Evolutionary conservation across 129 eudicot genomes (phyloP).

Genomic region (carrot (Daucus carota)): DNA sequence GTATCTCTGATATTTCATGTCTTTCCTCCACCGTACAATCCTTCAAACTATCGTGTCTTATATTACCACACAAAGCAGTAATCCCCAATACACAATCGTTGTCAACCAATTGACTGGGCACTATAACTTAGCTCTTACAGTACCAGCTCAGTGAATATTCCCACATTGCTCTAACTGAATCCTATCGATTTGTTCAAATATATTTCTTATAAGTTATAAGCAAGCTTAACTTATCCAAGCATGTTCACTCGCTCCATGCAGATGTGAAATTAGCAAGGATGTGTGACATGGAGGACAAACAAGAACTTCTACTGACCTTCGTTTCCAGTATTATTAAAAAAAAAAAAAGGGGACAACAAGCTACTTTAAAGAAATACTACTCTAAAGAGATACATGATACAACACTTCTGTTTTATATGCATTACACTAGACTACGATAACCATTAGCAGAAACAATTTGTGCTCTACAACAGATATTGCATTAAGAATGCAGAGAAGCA

Average conservation of each 20-base stretch:
- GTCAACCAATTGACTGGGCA: neutral
- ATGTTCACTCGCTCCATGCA: too few relatives aligned
- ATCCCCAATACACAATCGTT: neutral
- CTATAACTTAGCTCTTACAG: neutral
- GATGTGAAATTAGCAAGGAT: neutral
- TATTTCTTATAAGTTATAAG: too few relatives aligned
- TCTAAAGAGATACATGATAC: neutral
- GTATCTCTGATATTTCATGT: too few relatives aligned
- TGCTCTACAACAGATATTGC: conserved; percentile 23
- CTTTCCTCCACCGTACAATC: too few relatives aligned
- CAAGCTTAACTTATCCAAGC: too few relatives aligned
- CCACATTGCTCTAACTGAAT: neutral
- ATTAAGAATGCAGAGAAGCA: conserved; percentile 16
- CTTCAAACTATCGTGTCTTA: too few relatives aligned
- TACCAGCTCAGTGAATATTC: neutral
- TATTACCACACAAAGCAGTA: too few relatives aligned
- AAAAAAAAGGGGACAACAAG: neutral
- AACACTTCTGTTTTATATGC: conserved; percentile 12
- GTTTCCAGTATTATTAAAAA: neutral
- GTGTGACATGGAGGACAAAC: neutral
- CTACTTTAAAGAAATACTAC: neutral
- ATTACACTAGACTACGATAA: conserved; percentile 10
- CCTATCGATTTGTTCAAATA: neutral
- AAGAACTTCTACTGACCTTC: neutral
- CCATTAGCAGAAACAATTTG: conserved; percentile 16